Conservation (phyloP, 202 grass and related monocot genomes). For the Zoysia matrella region DNA sequence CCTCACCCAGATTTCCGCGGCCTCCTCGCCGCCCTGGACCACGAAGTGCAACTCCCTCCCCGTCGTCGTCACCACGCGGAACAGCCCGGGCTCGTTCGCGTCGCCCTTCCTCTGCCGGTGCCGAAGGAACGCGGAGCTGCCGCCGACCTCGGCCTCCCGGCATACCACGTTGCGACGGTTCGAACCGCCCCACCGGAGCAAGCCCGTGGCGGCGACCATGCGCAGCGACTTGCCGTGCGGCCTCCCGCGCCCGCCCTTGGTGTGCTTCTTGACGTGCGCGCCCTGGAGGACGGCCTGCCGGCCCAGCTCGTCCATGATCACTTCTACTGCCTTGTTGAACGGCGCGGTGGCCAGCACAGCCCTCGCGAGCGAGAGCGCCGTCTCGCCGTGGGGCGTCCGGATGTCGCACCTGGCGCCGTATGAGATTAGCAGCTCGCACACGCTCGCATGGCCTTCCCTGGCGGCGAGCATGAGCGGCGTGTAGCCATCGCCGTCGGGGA, state of each 20-base stretch:
- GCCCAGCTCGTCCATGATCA: slow-evolving; percentile 84
- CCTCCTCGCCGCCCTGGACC: slow-evolving; percentile 73
- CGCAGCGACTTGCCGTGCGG: slow-evolving; percentile 75
- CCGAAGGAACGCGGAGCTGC: slow-evolving; percentile 74
- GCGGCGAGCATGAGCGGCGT: slow-evolving; percentile 91
- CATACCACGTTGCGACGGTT: slow-evolving; percentile 77
- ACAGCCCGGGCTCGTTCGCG: slow-evolving; percentile 69
- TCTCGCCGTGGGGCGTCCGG: slow-evolving; percentile 62
- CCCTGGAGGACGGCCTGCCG: slow-evolving; percentile 65
- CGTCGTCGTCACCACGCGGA: slow-evolving; percentile 74
- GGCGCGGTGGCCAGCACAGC: slow-evolving; percentile 37
- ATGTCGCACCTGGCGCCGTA: slow-evolving; percentile 67
- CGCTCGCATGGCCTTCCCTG: slow-evolving; percentile 67
- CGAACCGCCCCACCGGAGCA: slow-evolving; percentile 82
- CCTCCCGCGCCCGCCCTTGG: slow-evolving; percentile 72
- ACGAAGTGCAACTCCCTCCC: slow-evolving; percentile 94
- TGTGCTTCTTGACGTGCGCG: slow-evolving; percentile 75
- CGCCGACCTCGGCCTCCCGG: slow-evolving; percentile 67
- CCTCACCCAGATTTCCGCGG: slow-evolving; percentile 80
- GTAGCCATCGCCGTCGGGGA: slow-evolving; percentile 74
- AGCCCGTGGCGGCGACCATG: slow-evolving; percentile 60
- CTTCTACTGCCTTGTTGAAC: slow-evolving; percentile 65
- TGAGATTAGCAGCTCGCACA: slow-evolving; percentile 79
- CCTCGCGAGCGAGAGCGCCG: slow-evolving; percentile 77
- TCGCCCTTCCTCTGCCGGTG: slow-evolving; percentile 58